Percentiles rank a stretch among this genome's conserved stretches.
These are phyloP conservation scores for Phaeotremella skinneri DNA, from an alignment of 768 basidiomycete species.

Conservation along the genomic window DNA sequence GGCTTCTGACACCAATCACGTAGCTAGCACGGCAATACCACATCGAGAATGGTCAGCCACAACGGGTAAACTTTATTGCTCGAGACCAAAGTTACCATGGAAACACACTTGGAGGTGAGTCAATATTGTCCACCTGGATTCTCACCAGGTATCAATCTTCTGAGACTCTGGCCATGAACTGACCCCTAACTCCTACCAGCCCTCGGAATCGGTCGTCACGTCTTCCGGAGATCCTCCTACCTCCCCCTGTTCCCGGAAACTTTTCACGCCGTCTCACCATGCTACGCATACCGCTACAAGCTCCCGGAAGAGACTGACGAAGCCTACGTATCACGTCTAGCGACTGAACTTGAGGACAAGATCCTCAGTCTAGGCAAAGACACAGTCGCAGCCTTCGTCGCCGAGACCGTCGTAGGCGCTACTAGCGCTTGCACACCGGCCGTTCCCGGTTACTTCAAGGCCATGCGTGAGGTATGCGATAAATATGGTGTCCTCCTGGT, in stretches of 20 bases:
- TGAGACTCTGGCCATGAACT: neutral
- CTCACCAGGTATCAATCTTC: too few relatives aligned
- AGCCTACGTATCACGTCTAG: constrained; percentile 72
- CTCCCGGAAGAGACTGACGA: constrained; percentile 69
- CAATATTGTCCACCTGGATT: neutral
- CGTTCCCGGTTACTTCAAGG: constrained; percentile 80
- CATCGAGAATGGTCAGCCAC: constrained; percentile 64
- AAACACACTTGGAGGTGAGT: constrained; percentile 55
- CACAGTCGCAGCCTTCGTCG: constrained; percentile 58
- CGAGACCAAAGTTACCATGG: constrained; percentile 79
- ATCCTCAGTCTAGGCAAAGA: constrained; percentile 77
- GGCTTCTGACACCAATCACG: neutral
- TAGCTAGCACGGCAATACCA: constrained; percentile 65
- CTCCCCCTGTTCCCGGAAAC: constrained; percentile 40
- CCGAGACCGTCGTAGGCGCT: constrained; percentile 81
- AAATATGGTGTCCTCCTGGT: constrained; percentile 62
- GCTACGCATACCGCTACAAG: constrained; percentile 78
- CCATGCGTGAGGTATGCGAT: constrained; percentile 61
- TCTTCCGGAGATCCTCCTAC: constrained; percentile 36
- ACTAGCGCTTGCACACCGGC: constrained; percentile 73
- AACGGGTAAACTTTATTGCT: constrained; percentile 75
- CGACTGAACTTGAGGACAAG: constrained; percentile 79
- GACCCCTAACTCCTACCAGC: constrained; percentile 56
- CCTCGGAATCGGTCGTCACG: constrained; percentile 68
- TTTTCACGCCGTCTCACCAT: constrained; percentile 84